Evolutionary conservation across 306 rosid species (phyloP).

Genomic region (Sindora glabra): DNA sequence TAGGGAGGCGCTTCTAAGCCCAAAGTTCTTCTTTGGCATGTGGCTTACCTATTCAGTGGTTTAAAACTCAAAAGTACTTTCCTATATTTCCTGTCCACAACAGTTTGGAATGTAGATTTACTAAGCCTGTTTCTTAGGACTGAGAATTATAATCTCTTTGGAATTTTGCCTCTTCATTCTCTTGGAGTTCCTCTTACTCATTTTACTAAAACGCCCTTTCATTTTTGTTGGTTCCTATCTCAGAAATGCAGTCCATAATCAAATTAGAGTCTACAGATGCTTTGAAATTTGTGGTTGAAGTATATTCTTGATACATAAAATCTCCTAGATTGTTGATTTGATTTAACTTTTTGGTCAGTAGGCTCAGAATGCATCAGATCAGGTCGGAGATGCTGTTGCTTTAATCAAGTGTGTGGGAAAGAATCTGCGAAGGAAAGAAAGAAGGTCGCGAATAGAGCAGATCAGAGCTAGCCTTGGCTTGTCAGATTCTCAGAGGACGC

Average conservation of each 20-base stretch:
- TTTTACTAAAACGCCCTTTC: background rate
- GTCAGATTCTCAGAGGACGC: constrained; percentile 97
- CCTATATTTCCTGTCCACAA: background rate
- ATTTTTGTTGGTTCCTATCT: too few relatives aligned
- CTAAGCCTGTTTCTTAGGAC: background rate
- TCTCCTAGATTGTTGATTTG: constrained; percentile 15
- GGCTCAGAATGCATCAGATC: constrained; percentile 42
- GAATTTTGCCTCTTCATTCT: constrained; percentile 9
- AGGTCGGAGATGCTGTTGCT: constrained; percentile 89
- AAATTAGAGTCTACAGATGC: background rate
- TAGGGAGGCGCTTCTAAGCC: too few relatives aligned
- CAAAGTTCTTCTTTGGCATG: too few relatives aligned
- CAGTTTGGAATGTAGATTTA: background rate
- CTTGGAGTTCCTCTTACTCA: constrained; percentile 1
- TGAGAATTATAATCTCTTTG: background rate
- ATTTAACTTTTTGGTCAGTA: constrained; percentile 12
- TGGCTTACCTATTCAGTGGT: background rate
- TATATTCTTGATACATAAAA: too few relatives aligned
- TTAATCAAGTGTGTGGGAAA: constrained; percentile 74
- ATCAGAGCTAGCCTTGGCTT: constrained; percentile 97
- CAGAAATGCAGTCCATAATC: too few relatives aligned
- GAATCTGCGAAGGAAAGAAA: constrained; percentile 82
- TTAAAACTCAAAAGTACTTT: background rate
- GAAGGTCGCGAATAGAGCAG: constrained; percentile 88
- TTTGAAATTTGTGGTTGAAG: background rate